A percentile compares a stretch with the other conserved stretches of the same genome.
Evolutionary conservation across 768 basidiomycete genomes (phyloP).

Genomic region (Russula abietina): DNA sequence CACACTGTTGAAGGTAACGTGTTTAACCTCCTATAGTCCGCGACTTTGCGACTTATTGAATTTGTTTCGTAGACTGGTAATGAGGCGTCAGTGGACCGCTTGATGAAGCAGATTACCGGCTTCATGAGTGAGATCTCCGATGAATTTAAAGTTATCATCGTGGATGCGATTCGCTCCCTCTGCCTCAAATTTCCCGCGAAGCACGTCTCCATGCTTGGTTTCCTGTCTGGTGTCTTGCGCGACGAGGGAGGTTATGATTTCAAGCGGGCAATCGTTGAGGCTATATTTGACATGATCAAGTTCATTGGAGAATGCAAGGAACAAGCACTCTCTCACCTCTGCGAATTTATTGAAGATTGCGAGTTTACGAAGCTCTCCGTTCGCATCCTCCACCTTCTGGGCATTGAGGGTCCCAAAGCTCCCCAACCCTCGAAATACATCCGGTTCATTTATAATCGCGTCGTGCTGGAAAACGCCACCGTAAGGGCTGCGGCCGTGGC

Average conservation of each 20-base stretch:
- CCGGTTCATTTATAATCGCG: conserved; percentile 99
- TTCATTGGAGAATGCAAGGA: conserved; percentile 95
- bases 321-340: conserved; percentile 93
- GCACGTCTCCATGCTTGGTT: conserved; percentile 93
- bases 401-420: conserved; percentile 92
- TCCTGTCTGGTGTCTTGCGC: conserved; percentile 92
- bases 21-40: neutral
- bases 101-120: conserved; percentile 98
- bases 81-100: conserved; percentile 95
- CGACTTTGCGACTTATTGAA: conserved; percentile 15
- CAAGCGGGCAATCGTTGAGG: conserved; percentile 98
- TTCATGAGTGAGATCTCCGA: conserved; percentile 99
- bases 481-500: conserved; percentile 95
- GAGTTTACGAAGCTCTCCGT: conserved; percentile 99
- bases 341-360: conserved; percentile 99
- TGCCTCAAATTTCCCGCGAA: conserved; percentile 99
- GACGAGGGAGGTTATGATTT: conserved; percentile 99
- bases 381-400: conserved; percentile 90
- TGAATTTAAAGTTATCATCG: conserved; percentile 99
- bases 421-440: conserved; percentile 98
- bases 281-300: conserved; percentile 99
- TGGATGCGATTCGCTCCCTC: conserved; percentile 95
- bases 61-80: conserved; percentile 73
- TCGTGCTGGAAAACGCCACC: conserved; percentile 96
- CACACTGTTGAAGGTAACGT: conserved; percentile 81